Evolutionary conservation across 2,329 filamentous ascomycete genomes (phyloP), one percentile per base, ranked within the genome.

Genomic region (Xylariales sp.): DNA sequence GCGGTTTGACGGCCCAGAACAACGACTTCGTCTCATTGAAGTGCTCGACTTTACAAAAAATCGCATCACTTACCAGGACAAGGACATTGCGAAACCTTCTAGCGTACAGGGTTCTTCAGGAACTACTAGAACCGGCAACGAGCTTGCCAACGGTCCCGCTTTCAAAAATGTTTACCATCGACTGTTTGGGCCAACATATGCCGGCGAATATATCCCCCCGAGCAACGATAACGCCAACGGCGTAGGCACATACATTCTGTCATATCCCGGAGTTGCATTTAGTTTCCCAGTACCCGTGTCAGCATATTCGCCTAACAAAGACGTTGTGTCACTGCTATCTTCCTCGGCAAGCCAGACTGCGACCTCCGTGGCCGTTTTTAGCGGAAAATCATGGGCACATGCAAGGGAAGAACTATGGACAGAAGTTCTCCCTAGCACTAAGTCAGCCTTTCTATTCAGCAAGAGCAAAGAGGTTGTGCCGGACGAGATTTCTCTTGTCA

Each of bases 211-310:
- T 76, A 86, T 97, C 45, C 86, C 91, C 8, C 89, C 93, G 6
- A 76, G 83, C 1, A 83, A 83, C 3, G 81, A 84, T 43, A 82
- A 83, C 50, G 59, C 49, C 49, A 84, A 85, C 10, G 83, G 84
- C 16, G 82, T 85, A 66, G 94, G 94, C 16, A 91, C 89, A 28
- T 99, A 98, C 77, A 90, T 97, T 41, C 83, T 99, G 41, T 98
- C 95, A 1, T 99, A 97, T 80, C 94, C 95, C 0, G 96, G 96
- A 0, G 90, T 99, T 36, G 93, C 95, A 0, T 97, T 98, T 78
- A 94, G 92, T 45, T 99, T 99, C 72, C 90, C 93, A 0, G 83
- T 98, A 36, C 86, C 90, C 57, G 83, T 87, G 65, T 89, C 91
- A 0, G 88, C 90, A 28, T 97, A 93, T 84, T 93, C 92, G 3